phyloP scores from a whole-genome alignment of 2,329 filamentous ascomycete species.

The Diplodia mutila region DNA sequence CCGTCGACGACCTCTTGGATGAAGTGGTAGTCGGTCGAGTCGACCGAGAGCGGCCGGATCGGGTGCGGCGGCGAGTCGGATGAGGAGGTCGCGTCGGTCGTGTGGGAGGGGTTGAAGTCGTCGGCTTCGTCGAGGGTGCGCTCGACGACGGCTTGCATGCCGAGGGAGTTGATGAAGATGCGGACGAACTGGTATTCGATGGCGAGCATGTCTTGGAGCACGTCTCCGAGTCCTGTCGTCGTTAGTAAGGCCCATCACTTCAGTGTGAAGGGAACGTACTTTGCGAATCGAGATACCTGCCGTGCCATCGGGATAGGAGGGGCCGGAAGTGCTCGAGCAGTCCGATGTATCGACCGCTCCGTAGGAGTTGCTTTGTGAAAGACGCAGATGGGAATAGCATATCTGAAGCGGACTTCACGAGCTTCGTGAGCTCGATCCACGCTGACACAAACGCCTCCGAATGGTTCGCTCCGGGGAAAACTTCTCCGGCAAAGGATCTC shows the following conservation, averaged over 20 bases:
- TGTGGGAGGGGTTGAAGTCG: conserved; percentile 26
- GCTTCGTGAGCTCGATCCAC: conserved; percentile 50
- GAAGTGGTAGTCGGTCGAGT: conserved; percentile 58
- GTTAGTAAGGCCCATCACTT: background rate
- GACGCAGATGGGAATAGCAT: conserved; percentile 55
- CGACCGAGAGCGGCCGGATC: conserved; percentile 49
- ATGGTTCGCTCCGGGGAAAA: conserved; percentile 6
- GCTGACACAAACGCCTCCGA: conserved; percentile 51
- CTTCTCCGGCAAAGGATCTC: conserved; percentile 30
- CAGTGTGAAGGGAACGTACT: conserved; percentile 32
- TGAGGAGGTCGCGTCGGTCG: background rate
- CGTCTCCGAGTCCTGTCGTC: conserved; percentile 38
- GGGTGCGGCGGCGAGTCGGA: conserved; percentile 37
- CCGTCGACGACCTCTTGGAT: conserved; percentile 61
- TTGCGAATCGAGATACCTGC: conserved; percentile 44
- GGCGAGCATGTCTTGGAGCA: conserved; percentile 53
- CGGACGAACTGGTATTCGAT: conserved; percentile 56
- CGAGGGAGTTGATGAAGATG: conserved; percentile 53
- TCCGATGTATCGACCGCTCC: conserved; percentile 56
- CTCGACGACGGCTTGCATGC: conserved; percentile 62
- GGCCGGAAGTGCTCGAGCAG: conserved; percentile 53
- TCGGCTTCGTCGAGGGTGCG: conserved; percentile 51
- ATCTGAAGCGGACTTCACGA: conserved; percentile 57
- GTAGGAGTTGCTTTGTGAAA: conserved; percentile 46
- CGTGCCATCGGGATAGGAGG: conserved; percentile 45